A percentile compares a stretch with the other conserved stretches of the same genome.
Evolutionary conservation across 2,329 filamentous ascomycete species (phyloP).

Genomic region (Cercospora canescens): DNA sequence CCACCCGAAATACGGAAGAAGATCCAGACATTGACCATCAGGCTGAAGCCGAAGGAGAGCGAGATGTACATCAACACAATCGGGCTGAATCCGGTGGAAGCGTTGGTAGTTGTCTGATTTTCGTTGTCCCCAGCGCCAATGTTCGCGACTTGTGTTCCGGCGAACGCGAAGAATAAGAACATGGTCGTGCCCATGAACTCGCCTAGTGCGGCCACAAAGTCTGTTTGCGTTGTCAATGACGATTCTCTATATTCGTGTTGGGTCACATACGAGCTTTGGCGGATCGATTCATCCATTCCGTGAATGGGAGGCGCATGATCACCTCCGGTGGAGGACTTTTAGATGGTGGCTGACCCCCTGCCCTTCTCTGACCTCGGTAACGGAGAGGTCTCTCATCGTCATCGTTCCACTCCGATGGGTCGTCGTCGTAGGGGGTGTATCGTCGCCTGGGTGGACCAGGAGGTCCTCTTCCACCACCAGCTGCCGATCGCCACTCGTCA

Average conservation of each 20-base stretch:
- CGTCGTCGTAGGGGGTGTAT: conserved; percentile 18
- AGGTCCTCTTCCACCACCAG: conserved; percentile 21
- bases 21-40: conserved; percentile 45
- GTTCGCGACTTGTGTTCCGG: conserved; percentile 48
- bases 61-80: conserved; percentile 42
- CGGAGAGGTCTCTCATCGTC: conserved; percentile 26
- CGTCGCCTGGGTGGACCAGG: conserved; percentile 21
- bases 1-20: conserved; percentile 42
- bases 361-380: conserved; percentile 12
- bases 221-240: conserved; percentile 14
- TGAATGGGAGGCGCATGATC: conserved; percentile 36
- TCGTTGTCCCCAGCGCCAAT: conserved; percentile 26
- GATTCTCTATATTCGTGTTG: neutral
- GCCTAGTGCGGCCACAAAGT: conserved; percentile 37
- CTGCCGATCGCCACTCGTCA: conserved; percentile 21
- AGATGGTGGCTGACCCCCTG: neutral
- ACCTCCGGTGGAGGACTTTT: conserved; percentile 28
- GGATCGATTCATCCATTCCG: conserved; percentile 34
- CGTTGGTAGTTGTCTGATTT: conserved; percentile 29
- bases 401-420: conserved; percentile 25
- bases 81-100: conserved; percentile 31
- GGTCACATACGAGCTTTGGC: conserved; percentile 31
- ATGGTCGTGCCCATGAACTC: conserved; percentile 49
- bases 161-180: conserved; percentile 50
- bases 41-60: conserved; percentile 42